Evolutionary conservation across 1,284 basidiomycete species (phyloP), one percentile per base, ranked within the genome.

Genomic region (Tetrapyrgos nigripes): DNA sequence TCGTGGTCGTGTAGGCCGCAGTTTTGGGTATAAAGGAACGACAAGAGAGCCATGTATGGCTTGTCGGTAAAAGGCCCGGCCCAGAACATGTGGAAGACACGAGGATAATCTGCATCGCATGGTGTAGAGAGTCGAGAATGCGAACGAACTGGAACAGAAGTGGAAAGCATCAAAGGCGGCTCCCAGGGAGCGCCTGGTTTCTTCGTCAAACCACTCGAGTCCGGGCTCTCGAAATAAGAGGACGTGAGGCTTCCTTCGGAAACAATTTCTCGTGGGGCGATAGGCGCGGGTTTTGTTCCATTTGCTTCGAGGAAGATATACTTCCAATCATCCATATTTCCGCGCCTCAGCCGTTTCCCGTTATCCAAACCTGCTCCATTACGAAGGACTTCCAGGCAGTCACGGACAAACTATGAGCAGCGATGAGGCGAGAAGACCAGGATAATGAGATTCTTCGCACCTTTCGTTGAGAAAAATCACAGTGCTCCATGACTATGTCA

Each of bases 11-110:
- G 84, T 19, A 94, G 78, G 3, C 87, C 89, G n/a, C 89, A 83
- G 67, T 92, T 92, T 68, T 94, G 91, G 19, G 91, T 92, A 73
- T 84, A 93, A 10, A 94, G 80, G 79, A 92, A 94, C 27, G 90
- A 92, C 40, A 91, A 79, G 55, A 92, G 79, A 2, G 91, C 87
- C 62, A 89, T 80, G 76, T 94, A 94, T 3, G 91, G 91, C 71
- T 93, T 93, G 76, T 94, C 91, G 17, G 89, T 91, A 75, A 94
- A 93, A 0, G 88, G 84, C 2, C 91, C 91, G 1, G 90, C 88
- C 91, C 91, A 93, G 75, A 92, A 93, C 83, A 93, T 92, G 76
- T 94, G 92, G 76, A 92, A 93, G 50, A 93, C 76, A 28, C 88
- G 82, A 6, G 89, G 90, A 66, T 87, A 82, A 54, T 87, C 83